These are phyloP conservation scores for Lycium ferocissimum DNA, from an alignment of 257 asterid species.

Conservation along the genomic window DNA sequence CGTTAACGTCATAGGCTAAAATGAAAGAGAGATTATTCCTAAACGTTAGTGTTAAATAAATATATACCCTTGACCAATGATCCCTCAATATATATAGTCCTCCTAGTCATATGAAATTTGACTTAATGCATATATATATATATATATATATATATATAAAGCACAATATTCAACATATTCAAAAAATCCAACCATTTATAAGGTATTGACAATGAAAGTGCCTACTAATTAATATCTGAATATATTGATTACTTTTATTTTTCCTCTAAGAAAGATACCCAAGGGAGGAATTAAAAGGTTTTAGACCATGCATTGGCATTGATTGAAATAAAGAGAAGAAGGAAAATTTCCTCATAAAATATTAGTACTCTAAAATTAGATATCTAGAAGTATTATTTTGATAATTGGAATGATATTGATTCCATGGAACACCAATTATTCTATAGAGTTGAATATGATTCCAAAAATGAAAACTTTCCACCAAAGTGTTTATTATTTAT, in stretches of 20 bases:
- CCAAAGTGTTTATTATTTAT: background rate
- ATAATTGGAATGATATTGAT: background rate
- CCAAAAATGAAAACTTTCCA: background rate
- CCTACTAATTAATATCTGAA: background rate
- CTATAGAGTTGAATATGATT: background rate
- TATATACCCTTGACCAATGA: background rate
- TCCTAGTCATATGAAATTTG: background rate
- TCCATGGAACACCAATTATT: background rate
- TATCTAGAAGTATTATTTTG: background rate
- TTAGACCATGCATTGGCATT: background rate
- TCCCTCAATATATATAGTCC: background rate
- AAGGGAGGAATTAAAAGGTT: background rate
- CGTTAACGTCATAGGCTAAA: background rate
- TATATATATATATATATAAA: too few relatives aligned
- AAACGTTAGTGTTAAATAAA: too few relatives aligned
- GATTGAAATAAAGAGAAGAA: background rate
- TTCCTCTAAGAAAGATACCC: background rate
- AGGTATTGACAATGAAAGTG: too few relatives aligned
- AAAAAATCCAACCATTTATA: too few relatives aligned
- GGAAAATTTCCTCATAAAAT: background rate
- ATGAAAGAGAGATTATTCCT: background rate
- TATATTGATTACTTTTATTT: too few relatives aligned
- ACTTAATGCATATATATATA: background rate
- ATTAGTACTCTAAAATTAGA: background rate
- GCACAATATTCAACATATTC: too few relatives aligned